phyloP scores from a whole-genome alignment of 257 asterid species.

The Osmanthus fragrans region DNA sequence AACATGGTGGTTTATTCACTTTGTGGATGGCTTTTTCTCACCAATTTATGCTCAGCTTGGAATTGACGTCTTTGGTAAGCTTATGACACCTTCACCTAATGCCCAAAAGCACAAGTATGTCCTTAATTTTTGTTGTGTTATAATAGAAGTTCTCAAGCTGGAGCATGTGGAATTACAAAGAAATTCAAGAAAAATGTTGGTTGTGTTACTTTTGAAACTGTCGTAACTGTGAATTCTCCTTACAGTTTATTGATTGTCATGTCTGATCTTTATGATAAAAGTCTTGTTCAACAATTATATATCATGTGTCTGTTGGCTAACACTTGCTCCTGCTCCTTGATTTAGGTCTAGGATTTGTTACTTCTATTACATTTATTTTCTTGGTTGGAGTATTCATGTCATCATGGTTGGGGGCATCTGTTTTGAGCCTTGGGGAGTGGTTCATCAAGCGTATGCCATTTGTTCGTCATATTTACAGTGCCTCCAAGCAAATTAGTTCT shows the following conservation, averaged over 20 bases:
- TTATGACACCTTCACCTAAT: constrained; percentile 18
- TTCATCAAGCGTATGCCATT: constrained; percentile 82
- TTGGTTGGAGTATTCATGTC: constrained; percentile 84
- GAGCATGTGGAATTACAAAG: constrained; percentile 7
- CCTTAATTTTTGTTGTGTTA: constrained; percentile 8
- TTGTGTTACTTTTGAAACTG: constrained; percentile 12
- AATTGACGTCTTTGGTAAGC: constrained; percentile 67
- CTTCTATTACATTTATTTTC: constrained; percentile 73
- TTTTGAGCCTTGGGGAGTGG: constrained; percentile 78
- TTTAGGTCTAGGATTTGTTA: constrained; percentile 73
- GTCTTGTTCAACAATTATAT: background rate
- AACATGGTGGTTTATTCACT: constrained; percentile 86
- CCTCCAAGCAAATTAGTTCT: constrained; percentile 83
- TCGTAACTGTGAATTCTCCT: constrained; percentile 11
- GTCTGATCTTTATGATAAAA: background rate
- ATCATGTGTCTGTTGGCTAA: constrained; percentile 17
- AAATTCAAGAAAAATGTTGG: background rate
- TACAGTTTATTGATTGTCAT: constrained; percentile 2
- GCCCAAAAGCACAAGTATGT: constrained; percentile 8
- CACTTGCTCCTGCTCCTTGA: constrained; percentile 21
- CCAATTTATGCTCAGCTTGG: constrained; percentile 72
- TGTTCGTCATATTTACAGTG: constrained; percentile 74
- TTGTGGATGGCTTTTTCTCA: constrained; percentile 76
- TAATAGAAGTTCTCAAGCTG: background rate
- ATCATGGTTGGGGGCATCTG: constrained; percentile 80